These are phyloP conservation scores for Favolaschia claudopus DNA, from an alignment of 768 basidiomycete species.

Conservation along the genomic window DNA sequence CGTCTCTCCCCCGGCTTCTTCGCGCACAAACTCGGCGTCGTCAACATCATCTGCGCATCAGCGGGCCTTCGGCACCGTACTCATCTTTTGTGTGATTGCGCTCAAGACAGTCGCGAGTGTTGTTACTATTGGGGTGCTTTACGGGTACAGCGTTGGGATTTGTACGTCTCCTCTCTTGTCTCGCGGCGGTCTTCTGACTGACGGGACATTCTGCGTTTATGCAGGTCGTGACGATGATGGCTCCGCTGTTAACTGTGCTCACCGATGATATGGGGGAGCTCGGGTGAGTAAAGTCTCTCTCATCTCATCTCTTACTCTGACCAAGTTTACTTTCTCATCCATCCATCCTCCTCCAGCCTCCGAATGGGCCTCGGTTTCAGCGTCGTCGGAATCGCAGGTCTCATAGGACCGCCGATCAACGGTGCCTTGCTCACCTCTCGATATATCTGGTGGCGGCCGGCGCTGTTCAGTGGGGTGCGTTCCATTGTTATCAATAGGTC, in stretches of 20 bases:
- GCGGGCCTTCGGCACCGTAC: constrained; percentile 27
- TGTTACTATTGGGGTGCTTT: constrained; percentile 35
- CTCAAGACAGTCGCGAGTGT: constrained; percentile 30
- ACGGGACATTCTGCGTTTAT: not conserved
- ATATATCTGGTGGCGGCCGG: constrained; percentile 47
- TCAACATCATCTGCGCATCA: constrained; percentile 33
- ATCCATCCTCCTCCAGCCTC: too few species aligned
- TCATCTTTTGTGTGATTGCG: constrained; percentile 45
- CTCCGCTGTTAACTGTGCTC: constrained; percentile 40
- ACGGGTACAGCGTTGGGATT: constrained; percentile 43
- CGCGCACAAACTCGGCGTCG: constrained; percentile 36
- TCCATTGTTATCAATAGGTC: not conserved
- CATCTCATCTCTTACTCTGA: not conserved
- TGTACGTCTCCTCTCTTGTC: constrained; percentile 33
- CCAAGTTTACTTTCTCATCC: not conserved
- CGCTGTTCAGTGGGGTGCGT: constrained; percentile 43
- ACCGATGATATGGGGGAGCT: constrained; percentile 41
- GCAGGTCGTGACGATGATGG: constrained; percentile 38
- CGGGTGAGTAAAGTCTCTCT: constrained; percentile 37
- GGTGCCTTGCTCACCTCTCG: constrained; percentile 44
- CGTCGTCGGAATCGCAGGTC: not conserved
- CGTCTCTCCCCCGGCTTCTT: constrained; percentile 45
- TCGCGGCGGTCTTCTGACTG: constrained; percentile 5
- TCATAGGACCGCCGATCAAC: constrained; percentile 43
- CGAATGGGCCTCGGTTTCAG: constrained; percentile 35